Base-by-base conservation (phyloP, 768 basidiomycete species). In the Naematelia aurantialba region DNA sequence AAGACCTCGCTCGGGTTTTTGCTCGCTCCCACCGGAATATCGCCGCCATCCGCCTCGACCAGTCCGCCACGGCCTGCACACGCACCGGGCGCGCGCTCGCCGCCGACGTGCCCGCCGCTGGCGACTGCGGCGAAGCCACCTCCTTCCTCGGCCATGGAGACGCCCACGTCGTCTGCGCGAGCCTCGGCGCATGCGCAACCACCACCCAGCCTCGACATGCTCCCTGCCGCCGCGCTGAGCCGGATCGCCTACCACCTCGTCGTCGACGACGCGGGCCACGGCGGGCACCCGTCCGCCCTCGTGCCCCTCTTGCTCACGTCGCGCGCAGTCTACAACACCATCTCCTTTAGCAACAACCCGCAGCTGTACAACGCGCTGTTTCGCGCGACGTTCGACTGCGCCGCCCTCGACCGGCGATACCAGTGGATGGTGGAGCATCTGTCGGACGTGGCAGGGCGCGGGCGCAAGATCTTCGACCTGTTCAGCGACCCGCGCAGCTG, bases 331-430 rank as follows among this genome's bases (percentile, higher is more conserved):
- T 53, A 76, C 61, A 47, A 56, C 13, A 34, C 60, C 4, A 52
- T 76, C 12, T 62, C 53, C 2, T 68, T 74, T 51, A 55, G 67
- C 27, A 58, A 61, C 26, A 72, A 76, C 50, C 73, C 73, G 0
- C 60, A 57, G 30, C 62, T 76, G 1, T 76, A 74, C 49, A 57
- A 66, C 45, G 45, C 53, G 17, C 57, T 76, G 19, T 76, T 70
- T 56, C n/a, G 60, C 19, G 52, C 55, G 17, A 74, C 73, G 5
- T 76, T 76, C 59, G 73, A 76, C 51, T 47, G 48, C 42, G 61
- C 62, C 29, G 73, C 75, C 24, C 44, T 76, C 48, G 39, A 52
- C 27, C 45, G 75, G 49, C 58, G 75, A 49, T 76, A 69, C 61
- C 45, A 60, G 10, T 72, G 67, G 68, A 68, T 69, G 61, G 45